These are phyloP conservation scores for Ampelocalamus luodianensis DNA, from an alignment of 176 grass and related monocot species.

Conservation along the genomic window DNA sequence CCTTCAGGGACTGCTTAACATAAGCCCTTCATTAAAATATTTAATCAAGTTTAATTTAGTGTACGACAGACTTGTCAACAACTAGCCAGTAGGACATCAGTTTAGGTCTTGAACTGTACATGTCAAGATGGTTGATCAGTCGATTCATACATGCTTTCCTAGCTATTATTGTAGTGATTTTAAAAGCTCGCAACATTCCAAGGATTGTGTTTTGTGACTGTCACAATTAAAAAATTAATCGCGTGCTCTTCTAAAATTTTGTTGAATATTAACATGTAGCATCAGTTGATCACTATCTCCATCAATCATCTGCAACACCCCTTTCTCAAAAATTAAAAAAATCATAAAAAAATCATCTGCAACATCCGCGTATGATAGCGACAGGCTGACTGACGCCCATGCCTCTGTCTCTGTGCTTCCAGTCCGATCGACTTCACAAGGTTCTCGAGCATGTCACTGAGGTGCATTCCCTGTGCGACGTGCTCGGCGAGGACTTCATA, in stretches of 20 bases:
- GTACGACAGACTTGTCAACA: constrained; percentile 5
- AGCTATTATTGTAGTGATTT: constrained; percentile 22
- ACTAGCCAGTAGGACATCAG: constrained; percentile 31
- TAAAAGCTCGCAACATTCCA: neutral
- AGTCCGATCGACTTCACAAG: constrained; percentile 55
- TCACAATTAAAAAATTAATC: neutral
- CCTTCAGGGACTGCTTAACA: neutral
- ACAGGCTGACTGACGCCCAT: neutral
- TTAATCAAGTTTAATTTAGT: neutral
- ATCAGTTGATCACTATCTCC: neutral
- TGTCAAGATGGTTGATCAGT: constrained; percentile 37
- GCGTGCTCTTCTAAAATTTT: neutral
- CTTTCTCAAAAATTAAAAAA: neutral
- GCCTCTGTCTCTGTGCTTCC: neutral
- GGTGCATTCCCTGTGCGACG: constrained; percentile 66
- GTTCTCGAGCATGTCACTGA: constrained; percentile 62
- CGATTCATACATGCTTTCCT: constrained; percentile 25
- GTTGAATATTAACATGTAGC: neutral
- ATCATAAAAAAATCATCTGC: neutral
- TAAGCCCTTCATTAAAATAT: neutral
- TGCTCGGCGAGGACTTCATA: constrained; percentile 66
- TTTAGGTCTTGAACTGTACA: neutral
- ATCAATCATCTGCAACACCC: neutral
- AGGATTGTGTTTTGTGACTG: neutral
- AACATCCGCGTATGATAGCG: neutral